Evolutionary conservation across 257 asterid genomes (phyloP).

Genomic region (Lycium barbarum): DNA sequence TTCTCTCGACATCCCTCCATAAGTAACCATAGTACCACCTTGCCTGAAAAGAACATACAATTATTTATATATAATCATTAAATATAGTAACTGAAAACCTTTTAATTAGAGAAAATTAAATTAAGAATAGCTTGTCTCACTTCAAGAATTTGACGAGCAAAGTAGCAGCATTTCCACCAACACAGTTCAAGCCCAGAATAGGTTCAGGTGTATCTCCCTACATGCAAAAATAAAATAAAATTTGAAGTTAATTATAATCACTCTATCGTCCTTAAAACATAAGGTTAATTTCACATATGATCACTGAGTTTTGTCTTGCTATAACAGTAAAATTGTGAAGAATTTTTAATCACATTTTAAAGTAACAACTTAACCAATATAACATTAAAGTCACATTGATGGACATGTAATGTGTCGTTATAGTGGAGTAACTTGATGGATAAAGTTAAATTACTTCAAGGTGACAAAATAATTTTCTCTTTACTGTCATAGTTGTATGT

Average conservation of each 20-base stretch:
- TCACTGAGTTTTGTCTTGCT: background rate
- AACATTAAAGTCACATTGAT: background rate
- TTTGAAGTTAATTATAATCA: no score
- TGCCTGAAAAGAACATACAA: slow-evolving; percentile 50
- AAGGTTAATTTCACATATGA: background rate
- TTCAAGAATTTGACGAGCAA: slow-evolving; percentile 77
- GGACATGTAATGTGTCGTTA: background rate
- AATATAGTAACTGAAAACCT: background rate
- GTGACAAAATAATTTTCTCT: no score
- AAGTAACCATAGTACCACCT: slow-evolving; percentile 93
- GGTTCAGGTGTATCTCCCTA: slow-evolving; percentile 82
- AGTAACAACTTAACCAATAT: background rate
- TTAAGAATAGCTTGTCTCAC: slow-evolving; percentile 47
- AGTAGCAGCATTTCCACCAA: slow-evolving; percentile 93
- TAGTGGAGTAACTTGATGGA: no score
- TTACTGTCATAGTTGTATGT: no score
- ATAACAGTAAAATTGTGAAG: background rate
- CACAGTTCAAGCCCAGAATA: slow-evolving; percentile 81
- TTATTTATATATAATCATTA: background rate
- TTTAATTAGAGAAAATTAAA: background rate
- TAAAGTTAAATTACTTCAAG: no score
- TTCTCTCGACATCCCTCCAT: slow-evolving; percentile 95
- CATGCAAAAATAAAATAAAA: slow-evolving; percentile 20
- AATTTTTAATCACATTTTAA: background rate
- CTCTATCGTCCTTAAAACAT: background rate